Conservation (phyloP, 345 rosid species). For the Populus euphratica region DNA sequence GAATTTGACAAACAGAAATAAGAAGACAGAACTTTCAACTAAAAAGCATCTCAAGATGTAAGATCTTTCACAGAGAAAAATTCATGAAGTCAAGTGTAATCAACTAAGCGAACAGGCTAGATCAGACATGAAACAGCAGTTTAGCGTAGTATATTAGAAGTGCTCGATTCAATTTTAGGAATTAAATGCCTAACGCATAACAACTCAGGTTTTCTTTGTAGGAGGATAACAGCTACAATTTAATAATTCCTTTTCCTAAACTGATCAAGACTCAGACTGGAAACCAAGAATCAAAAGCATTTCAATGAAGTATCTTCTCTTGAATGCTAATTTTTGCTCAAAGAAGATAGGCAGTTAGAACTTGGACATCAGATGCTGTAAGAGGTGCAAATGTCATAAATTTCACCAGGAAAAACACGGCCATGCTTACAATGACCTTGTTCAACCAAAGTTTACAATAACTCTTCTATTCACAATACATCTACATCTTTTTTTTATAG, state of each 20-base stretch:
- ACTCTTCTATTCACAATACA: neutral
- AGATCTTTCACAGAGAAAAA: neutral
- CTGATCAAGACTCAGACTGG: neutral
- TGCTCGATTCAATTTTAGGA: neutral
- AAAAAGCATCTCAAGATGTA: neutral
- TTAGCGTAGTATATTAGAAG: neutral
- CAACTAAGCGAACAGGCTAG: neutral
- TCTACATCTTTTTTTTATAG: neutral
- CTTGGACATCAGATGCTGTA: neutral
- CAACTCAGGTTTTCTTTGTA: too few relatives aligned
- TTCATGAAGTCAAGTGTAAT: neutral
- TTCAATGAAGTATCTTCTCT: neutral
- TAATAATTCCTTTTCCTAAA: neutral
- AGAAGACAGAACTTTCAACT: neutral
- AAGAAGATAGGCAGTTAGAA: neutral
- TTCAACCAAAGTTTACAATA: neutral
- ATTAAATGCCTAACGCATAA: neutral
- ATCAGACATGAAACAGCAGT: neutral
- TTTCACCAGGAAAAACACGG: neutral
- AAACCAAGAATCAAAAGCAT: neutral
- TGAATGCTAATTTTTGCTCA: neutral
- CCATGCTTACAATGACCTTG: neutral
- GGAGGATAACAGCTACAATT: neutral
- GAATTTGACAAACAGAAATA: neutral
- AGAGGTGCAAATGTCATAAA: neutral